Conservation (phyloP, 2,329 filamentous ascomycete species). For the Remersonia thermophila region DNA sequence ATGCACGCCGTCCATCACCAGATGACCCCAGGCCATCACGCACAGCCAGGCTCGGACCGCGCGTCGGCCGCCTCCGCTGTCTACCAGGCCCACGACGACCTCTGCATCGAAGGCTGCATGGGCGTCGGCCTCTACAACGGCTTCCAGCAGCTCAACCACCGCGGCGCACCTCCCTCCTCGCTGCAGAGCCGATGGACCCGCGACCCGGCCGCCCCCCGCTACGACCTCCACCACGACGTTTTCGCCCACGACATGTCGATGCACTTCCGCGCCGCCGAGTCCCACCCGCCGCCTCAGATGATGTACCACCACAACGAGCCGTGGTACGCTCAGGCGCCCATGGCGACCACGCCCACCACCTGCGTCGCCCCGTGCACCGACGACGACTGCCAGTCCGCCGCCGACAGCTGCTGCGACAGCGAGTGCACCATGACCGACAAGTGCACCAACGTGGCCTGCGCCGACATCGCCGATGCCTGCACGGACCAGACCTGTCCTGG, state of each 20-base stretch:
- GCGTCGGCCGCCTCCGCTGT: not conserved
- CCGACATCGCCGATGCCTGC: conserved; percentile 18
- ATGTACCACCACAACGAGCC: conserved; percentile 7
- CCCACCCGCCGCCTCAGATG: conserved; percentile 2
- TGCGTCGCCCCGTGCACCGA: conserved; percentile 10
- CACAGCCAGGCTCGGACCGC: not conserved
- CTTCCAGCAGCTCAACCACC: conserved; percentile 18
- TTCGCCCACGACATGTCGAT: conserved; percentile 6
- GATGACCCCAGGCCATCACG: conserved; percentile 3
- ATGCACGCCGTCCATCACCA: conserved; percentile 8
- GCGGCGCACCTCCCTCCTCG: conserved; percentile 6
- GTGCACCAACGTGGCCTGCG: conserved; percentile 18
- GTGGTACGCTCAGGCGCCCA: conserved; percentile 6
- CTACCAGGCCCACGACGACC: conserved; percentile 18
- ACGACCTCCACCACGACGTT: conserved; percentile 7
- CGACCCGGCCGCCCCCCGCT: conserved; percentile 5
- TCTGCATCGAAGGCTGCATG: conserved; percentile 17
- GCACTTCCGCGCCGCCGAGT: conserved; percentile 8
- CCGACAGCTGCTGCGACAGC: conserved; percentile 19
- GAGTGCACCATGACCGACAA: conserved; percentile 20
- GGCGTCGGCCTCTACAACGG: conserved; percentile 19
- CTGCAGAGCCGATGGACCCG: conserved; percentile 12
- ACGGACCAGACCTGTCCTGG: conserved; percentile 20
- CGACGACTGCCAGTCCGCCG: conserved; percentile 17
- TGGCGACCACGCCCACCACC: not conserved